Evolutionary conservation across 139 green algal genomes (phyloP).

Genomic region (Micractinium sp.): DNA sequence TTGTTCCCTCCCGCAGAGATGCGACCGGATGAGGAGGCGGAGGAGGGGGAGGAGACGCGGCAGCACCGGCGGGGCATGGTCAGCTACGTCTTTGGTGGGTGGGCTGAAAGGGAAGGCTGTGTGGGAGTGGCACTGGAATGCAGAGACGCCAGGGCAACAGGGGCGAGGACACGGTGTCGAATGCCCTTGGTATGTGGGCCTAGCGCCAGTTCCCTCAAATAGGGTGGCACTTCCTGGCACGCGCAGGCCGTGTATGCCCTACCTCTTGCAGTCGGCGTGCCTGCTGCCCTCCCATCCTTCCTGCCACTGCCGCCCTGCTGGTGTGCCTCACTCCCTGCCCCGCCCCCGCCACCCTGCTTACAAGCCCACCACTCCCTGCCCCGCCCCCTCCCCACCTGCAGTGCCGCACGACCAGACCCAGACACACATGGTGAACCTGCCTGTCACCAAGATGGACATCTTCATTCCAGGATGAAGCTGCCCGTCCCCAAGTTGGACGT

Average conservation of each 20-base stretch:
- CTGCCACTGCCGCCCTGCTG: not conserved
- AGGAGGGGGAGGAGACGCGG: slow-evolving; percentile 10
- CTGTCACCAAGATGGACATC: slow-evolving; percentile 79
- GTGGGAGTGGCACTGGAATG: not conserved
- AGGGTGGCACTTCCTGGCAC: no score
- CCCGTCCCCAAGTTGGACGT: no score
- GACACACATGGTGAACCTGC: slow-evolving; percentile 70
- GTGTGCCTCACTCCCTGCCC: not conserved
- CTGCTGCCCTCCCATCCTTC: no score
- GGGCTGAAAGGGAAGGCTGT: not conserved
- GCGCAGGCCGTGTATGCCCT: not conserved
- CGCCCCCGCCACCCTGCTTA: not conserved
- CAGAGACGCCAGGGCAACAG: no score
- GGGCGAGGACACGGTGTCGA: not conserved
- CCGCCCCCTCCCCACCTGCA: not conserved
- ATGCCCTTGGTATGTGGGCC: not conserved
- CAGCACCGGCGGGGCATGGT: slow-evolving; percentile 67
- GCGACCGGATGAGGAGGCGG: slow-evolving; percentile 38
- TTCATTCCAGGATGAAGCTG: slow-evolving; percentile 68
- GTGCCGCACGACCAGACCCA: slow-evolving; percentile 74
- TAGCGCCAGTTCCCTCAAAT: not conserved
- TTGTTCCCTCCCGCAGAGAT: slow-evolving; percentile 9
- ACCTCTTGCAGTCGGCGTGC: not conserved
- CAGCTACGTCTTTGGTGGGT: slow-evolving; percentile 66
- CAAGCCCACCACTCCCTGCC: no score